Conservation (phyloP, 2,329 filamentous ascomycete genomes). For the Diaporthe capsici region DNA sequence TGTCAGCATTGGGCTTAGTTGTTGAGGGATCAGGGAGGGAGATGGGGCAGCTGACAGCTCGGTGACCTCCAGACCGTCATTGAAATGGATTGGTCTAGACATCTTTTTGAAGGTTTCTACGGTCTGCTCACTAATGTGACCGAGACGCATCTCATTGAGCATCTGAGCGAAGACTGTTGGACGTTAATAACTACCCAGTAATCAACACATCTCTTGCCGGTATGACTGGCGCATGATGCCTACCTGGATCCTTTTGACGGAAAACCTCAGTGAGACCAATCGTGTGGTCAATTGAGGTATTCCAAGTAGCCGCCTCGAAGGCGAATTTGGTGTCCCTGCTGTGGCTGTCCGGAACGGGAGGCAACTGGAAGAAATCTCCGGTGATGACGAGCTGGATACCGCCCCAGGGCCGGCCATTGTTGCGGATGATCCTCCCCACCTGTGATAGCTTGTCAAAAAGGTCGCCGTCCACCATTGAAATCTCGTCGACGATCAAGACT, state of each 20-base stretch:
- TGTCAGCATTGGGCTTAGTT: constrained; percentile 46
- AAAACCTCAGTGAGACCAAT: constrained; percentile 97
- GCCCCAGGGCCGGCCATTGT: constrained; percentile 93
- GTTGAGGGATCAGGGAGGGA: background rate
- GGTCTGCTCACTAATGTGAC: constrained; percentile 82
- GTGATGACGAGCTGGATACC: constrained; percentile 97
- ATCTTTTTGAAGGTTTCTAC: constrained; percentile 82
- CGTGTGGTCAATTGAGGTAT: constrained; percentile 92
- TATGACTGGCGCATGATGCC: constrained; percentile 40
- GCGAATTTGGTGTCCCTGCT: constrained; percentile 84
- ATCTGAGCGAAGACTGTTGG: constrained; percentile 84
- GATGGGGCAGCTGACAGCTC: constrained; percentile 72
- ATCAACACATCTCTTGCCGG: constrained; percentile 45
- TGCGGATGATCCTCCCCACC: constrained; percentile 86
- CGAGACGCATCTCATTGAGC: constrained; percentile 98
- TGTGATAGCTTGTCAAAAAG: constrained; percentile 96
- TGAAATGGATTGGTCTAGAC: constrained; percentile 77
- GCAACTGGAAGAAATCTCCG: constrained; percentile 97
- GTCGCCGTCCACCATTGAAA: constrained; percentile 98
- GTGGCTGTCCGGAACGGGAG: constrained; percentile 87
- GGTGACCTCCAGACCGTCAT: constrained; percentile 84
- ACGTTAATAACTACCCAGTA: constrained; percentile 44
- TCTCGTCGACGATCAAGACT: constrained; percentile 90
- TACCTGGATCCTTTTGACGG: constrained; percentile 87
- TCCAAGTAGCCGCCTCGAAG: constrained; percentile 94